phyloP scores from a whole-genome alignment of 176 grass and related monocot genomes.

The Oryza longistaminata region DNA sequence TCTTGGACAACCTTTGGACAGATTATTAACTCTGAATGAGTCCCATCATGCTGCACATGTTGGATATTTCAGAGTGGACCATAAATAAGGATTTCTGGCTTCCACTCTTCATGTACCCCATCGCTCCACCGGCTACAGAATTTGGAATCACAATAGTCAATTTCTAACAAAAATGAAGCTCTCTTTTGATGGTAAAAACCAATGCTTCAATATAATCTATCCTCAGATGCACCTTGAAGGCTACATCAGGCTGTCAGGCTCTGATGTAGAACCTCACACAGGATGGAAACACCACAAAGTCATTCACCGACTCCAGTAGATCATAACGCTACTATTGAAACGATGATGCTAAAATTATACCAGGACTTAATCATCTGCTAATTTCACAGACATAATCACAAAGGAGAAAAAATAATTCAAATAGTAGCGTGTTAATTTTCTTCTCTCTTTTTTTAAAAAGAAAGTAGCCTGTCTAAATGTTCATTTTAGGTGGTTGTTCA shows the following conservation, averaged over 20 bases:
- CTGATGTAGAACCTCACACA: neutral
- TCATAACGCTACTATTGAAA: neutral
- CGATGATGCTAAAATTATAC: neutral
- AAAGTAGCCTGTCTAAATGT: neutral
- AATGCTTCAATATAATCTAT: neutral
- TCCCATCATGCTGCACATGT: neutral
- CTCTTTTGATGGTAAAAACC: neutral
- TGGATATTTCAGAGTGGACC: neutral
- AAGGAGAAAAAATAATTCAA: neutral
- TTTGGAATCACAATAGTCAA: neutral
- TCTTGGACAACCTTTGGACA: neutral
- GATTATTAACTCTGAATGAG: neutral
- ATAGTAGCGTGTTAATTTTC: neutral
- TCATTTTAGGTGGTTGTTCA: neutral
- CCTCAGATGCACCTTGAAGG: neutral
- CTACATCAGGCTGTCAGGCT: neutral
- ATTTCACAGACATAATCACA: neutral
- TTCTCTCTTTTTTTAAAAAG: too few species aligned
- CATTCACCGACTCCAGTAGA: neutral
- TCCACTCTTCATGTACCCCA: constrained; percentile 80
- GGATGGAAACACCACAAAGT: neutral
- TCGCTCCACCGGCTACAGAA: constrained; percentile 59
- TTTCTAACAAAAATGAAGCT: neutral
- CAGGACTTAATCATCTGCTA: neutral
- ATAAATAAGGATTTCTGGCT: constrained; percentile 69